Evolutionary conservation across 768 basidiomycete genomes (phyloP).

Genomic region (Trichaptum fuscoviolaceum): DNA sequence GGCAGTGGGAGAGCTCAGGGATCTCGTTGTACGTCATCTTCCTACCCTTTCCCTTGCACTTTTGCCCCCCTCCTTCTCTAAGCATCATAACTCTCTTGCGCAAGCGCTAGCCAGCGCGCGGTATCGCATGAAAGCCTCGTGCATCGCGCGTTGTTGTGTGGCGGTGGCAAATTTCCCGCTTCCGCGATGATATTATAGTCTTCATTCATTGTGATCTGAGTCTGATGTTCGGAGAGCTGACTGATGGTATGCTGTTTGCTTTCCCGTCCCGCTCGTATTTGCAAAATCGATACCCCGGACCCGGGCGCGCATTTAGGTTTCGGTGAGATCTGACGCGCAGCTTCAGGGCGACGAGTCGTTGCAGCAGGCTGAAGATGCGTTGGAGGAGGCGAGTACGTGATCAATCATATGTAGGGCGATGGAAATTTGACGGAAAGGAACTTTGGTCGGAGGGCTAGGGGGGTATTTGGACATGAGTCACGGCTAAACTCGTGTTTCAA

Average conservation of each 20-base stretch:
- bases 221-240: not conserved
- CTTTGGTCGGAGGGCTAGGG: not conserved
- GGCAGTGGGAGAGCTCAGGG: constrained; percentile 57
- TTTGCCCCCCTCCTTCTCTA: constrained; percentile 8
- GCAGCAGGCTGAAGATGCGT: constrained; percentile 21
- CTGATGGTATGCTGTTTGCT: not conserved
- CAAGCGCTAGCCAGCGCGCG: not conserved
- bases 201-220: not conserved
- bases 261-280: not conserved
- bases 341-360: constrained; percentile 29
- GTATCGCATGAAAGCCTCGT: not conserved
- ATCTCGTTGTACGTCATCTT: constrained; percentile 55
- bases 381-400: constrained; percentile 26
- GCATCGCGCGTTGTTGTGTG: not conserved
- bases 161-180: not conserved
- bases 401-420: not conserved
- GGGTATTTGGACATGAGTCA: not conserved
- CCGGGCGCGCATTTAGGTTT: constrained; percentile 18
- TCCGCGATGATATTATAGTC: not conserved
- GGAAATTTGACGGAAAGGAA: not conserved
- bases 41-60: not conserved
- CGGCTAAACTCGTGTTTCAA: not conserved
- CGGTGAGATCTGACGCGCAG: constrained; percentile 22
- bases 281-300: constrained; percentile 4
- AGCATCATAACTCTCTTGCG: not conserved